phyloP scores from a whole-genome alignment of 1,284 basidiomycete species.

The Tylopilus microsporus region DNA sequence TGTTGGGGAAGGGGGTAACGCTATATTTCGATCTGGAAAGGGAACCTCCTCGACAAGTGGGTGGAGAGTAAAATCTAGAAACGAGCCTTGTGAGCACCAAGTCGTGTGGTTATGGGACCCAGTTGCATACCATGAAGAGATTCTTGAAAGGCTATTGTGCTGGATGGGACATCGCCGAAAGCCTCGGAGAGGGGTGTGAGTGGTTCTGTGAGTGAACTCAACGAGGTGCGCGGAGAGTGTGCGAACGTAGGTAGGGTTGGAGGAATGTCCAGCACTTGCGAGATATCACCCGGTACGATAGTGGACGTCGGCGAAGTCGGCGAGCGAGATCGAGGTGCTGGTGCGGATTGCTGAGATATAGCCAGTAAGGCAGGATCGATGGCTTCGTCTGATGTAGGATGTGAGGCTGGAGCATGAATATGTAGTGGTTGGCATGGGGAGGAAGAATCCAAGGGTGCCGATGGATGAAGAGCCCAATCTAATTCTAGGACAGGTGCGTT shows the following conservation, averaged over 20 bases:
- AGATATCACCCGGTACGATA: background rate
- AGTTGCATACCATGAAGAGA: slow-evolving; percentile 12
- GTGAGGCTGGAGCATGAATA: background rate
- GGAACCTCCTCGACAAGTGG: slow-evolving; percentile 1
- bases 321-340: background rate
- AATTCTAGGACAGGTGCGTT: slow-evolving; percentile 9
- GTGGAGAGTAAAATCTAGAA: slow-evolving; percentile 8
- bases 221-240: slow-evolving; percentile 35
- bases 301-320: background rate
- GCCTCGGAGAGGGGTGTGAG: slow-evolving; percentile 28
- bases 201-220: slow-evolving; percentile 34
- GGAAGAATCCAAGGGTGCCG: slow-evolving; percentile 2
- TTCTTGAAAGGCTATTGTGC: slow-evolving; percentile 2
- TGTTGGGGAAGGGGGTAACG: background rate
- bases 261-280: slow-evolving; percentile 4
- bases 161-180: slow-evolving; percentile 11
- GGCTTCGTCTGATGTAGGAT: slow-evolving; percentile 19
- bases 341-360: slow-evolving; percentile 18
- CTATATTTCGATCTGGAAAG: background rate
- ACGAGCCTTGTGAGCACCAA: slow-evolving; percentile 8
- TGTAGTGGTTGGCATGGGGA: background rate
- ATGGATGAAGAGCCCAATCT: slow-evolving; percentile 7
- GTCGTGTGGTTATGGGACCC: background rate
- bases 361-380: slow-evolving; percentile 39
- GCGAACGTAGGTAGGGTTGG: slow-evolving; percentile 26